These are phyloP conservation scores for Myxozyma sirexii DNA, from an alignment of 805 yeast genomes.

Conservation along the genomic window DNA sequence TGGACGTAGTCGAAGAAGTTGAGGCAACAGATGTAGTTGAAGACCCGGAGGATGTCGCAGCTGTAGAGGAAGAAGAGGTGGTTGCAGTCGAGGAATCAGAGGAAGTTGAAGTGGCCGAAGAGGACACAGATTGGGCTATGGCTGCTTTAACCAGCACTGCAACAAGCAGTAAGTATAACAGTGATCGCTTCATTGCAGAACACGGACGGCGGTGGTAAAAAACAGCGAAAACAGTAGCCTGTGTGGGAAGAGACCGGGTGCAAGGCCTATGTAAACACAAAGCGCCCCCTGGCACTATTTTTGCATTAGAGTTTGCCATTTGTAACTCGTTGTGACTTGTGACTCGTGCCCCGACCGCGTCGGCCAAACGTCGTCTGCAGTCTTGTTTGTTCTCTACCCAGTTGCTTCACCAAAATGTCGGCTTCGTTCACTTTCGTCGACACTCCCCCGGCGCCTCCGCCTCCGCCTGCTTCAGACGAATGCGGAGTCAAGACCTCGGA, in stretches of 20 bases:
- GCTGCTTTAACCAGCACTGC: background rate
- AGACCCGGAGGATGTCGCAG: background rate
- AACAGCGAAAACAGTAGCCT: background rate
- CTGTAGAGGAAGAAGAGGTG: constrained; percentile 5
- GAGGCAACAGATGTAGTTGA: background rate
- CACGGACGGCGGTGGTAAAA: background rate
- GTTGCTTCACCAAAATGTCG: no score
- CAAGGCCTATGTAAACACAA: background rate
- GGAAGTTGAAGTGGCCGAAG: background rate
- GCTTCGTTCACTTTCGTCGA: constrained; percentile 53
- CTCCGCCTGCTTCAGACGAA: constrained; percentile 47
- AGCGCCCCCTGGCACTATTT: constrained; percentile 1
- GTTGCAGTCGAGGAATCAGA: background rate
- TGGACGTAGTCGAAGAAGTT: constrained; percentile 1
- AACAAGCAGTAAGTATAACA: background rate
- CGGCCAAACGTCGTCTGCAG: background rate
- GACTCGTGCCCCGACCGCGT: background rate
- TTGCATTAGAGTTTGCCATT: background rate
- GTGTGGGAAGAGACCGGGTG: background rate
- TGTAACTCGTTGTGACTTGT: constrained; percentile 3
- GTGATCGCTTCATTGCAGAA: background rate
- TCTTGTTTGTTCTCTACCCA: background rate
- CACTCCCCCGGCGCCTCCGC: constrained; percentile 59
- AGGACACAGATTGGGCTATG: background rate
- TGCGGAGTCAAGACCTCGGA: constrained; percentile 57